Conservation (phyloP, 768 basidiomycete genomes). For the Psilocybe cubensis region DNA sequence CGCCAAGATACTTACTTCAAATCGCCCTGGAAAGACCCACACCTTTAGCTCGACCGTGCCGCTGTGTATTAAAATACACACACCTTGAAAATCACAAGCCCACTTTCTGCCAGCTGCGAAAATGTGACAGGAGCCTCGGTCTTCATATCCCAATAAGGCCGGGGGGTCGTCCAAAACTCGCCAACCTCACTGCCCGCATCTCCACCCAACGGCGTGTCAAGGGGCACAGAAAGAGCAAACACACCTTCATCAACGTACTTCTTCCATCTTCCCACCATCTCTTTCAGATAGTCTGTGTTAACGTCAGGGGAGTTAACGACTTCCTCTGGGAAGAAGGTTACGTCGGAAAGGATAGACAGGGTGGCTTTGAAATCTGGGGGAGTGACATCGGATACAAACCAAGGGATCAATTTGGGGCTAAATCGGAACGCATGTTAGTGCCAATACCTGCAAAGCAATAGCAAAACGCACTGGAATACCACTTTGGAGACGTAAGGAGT, state of each 20-base stretch:
- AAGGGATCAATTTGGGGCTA: slow-evolving; percentile 93
- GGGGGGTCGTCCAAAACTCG: slow-evolving; percentile 75
- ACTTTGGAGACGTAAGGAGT: slow-evolving; percentile 84
- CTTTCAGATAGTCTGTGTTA: slow-evolving; percentile 45
- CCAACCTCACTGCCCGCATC: slow-evolving; percentile 29
- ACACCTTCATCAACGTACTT: slow-evolving; percentile 67
- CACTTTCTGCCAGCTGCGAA: slow-evolving; percentile 52
- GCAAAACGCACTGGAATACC: slow-evolving; percentile 80
- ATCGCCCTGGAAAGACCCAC: slow-evolving; percentile 63
- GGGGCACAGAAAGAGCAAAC: slow-evolving; percentile 75
- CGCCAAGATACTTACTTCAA: slow-evolving; percentile 67
- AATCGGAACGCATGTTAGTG: background rate
- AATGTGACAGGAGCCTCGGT: slow-evolving; percentile 54
- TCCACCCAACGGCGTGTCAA: slow-evolving; percentile 56
- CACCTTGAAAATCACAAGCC: slow-evolving; percentile 87
- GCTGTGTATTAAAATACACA: slow-evolving; percentile 6
- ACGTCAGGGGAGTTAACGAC: slow-evolving; percentile 20
- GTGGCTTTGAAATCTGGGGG: slow-evolving; percentile 78
- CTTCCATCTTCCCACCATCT: slow-evolving; percentile 75
- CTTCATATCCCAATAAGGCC: slow-evolving; percentile 79
- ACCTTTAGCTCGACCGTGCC: background rate
- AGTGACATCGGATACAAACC: slow-evolving; percentile 97
- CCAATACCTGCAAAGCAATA: background rate
- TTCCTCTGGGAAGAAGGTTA: slow-evolving; percentile 59
- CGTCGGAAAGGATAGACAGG: slow-evolving; percentile 59